Conservation (phyloP, 306 rosid genomes). For the Cucurbita pepo region DNA sequence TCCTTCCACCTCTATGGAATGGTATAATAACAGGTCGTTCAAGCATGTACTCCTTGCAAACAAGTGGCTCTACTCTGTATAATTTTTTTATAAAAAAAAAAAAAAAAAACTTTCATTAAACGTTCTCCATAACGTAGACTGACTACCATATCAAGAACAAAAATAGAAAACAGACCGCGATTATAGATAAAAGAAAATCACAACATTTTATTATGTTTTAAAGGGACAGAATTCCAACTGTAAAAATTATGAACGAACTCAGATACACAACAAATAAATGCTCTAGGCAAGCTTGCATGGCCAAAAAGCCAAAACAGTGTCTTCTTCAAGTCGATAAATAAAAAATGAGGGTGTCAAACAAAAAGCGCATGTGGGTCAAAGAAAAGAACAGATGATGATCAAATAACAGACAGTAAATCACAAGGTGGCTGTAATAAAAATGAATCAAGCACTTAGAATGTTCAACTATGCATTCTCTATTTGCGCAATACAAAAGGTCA, state of each 20-base stretch:
- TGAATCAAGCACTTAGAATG: background rate
- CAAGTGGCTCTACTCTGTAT: slow-evolving; percentile 88
- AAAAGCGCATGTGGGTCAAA: background rate
- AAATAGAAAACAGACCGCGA: background rate
- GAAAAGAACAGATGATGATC: background rate
- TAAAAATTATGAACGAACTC: background rate
- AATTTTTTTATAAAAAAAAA: background rate
- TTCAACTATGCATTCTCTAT: background rate
- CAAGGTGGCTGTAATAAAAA: background rate
- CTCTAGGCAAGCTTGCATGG: background rate
- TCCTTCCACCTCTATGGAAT: slow-evolving; percentile 87
- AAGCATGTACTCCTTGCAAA: slow-evolving; percentile 59
- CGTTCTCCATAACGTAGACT: background rate
- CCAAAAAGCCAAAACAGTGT: background rate
- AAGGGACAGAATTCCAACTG: background rate
- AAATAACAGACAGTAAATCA: background rate
- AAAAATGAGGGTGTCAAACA: background rate
- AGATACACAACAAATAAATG: background rate
- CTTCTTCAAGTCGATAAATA: background rate
- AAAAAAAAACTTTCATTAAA: slow-evolving; percentile 1
- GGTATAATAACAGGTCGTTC: slow-evolving; percentile 81
- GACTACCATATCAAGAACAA: background rate
- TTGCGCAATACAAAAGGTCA: background rate
- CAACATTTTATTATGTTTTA: background rate
- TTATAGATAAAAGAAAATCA: background rate